Evolutionary conservation across 257 asterid genomes (phyloP).

Genomic region (Gentiana dahurica): DNA sequence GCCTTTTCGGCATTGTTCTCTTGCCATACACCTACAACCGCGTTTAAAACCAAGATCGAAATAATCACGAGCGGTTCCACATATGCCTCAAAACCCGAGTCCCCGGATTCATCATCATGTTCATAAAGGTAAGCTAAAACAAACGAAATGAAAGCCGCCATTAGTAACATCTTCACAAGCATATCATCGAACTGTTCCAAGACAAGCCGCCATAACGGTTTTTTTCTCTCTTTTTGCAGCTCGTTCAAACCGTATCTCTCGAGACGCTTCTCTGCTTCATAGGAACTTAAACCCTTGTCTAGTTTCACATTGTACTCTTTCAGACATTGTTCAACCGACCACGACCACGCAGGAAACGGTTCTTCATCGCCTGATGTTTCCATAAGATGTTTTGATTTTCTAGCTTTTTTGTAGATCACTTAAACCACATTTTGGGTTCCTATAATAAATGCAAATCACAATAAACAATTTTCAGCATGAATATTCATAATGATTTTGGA

Average conservation of each 20-base stretch:
- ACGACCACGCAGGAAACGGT: conserved; percentile 60
- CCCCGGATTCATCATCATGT: conserved; percentile 35
- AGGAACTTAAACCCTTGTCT: conserved; percentile 52
- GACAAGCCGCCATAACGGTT: conserved; percentile 66
- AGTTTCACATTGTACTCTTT: conserved; percentile 54
- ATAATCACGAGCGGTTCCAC: conserved; percentile 66
- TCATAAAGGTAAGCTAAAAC: conserved; percentile 51
- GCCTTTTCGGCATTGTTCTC: conserved; percentile 66
- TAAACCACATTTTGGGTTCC: conserved; percentile 23
- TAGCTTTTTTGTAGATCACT: conserved; percentile 12
- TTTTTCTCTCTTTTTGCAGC: conserved; percentile 62
- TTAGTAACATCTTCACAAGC: conserved; percentile 61
- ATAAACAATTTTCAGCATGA: conserved; percentile 1
- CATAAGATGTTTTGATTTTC: conserved; percentile 17
- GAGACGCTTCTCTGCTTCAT: conserved; percentile 51
- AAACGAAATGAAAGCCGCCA: conserved; percentile 71
- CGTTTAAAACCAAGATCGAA: conserved; percentile 46
- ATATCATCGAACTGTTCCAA: conserved; percentile 66
- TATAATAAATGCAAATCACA: conserved; percentile 8
- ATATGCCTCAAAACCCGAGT: conserved; percentile 41
- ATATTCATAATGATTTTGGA: background rate
- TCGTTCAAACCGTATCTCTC: conserved; percentile 64
- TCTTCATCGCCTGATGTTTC: conserved; percentile 29
- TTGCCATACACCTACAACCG: conserved; percentile 71
- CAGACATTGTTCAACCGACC: conserved; percentile 63